phyloP scores from a whole-genome alignment of 257 asterid genomes.

The Solanum pinnatisectum region DNA sequence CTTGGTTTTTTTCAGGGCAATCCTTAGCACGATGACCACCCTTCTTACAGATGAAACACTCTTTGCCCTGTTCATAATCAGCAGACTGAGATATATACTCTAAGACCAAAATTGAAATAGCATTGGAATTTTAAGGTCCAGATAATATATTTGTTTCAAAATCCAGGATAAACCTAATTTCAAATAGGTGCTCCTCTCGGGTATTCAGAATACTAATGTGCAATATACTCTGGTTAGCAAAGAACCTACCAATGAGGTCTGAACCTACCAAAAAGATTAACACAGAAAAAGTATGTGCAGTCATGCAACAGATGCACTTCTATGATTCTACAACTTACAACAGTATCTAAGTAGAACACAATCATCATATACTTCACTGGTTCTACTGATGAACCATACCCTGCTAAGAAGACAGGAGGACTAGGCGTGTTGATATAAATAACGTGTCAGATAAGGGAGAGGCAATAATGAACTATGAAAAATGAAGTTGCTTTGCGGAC shows the following conservation, averaged over 20 bases:
- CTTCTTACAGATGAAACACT: constrained; percentile 78
- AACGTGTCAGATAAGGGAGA: not conserved
- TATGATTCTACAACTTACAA: not conserved
- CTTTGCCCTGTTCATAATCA: constrained; percentile 47
- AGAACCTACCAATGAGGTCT: not conserved
- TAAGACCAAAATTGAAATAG: not conserved
- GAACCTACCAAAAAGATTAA: not conserved
- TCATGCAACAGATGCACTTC: not conserved
- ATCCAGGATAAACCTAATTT: not conserved
- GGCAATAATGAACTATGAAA: not conserved
- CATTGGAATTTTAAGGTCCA: not conserved
- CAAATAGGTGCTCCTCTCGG: not conserved
- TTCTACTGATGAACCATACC: not conserved
- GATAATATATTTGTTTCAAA: not conserved
- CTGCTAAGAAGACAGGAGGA: not conserved
- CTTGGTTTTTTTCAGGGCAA: constrained; percentile 52
- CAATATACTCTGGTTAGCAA: not conserved
- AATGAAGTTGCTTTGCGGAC: not conserved
- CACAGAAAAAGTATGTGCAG: not conserved
- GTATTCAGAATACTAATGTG: not conserved
- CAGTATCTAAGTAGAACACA: not conserved
- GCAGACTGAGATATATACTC: not conserved
- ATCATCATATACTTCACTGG: not conserved
- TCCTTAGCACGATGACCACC: constrained; percentile 93
- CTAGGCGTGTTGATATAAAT: not conserved